Evolutionary conservation across 2,329 filamentous ascomycete species (phyloP).

Genomic region (Aspergillus aculeatinus): DNA sequence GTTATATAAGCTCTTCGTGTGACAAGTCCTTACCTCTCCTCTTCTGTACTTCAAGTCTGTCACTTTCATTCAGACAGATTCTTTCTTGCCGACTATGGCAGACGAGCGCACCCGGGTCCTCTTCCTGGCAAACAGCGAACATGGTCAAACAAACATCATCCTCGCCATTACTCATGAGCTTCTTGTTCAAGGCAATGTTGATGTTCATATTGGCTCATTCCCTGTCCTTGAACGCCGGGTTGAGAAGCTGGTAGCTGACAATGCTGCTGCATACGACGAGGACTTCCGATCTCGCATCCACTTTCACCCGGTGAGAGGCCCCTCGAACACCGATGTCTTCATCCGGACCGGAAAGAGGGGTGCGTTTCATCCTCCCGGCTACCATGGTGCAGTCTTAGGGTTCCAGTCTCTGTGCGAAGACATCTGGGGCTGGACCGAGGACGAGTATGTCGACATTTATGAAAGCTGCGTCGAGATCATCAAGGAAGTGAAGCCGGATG

Average conservation of each 20-base stretch:
- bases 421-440: slow-evolving; percentile 38
- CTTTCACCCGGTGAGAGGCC: slow-evolving; percentile 39
- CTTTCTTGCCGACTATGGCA: slow-evolving; percentile 13
- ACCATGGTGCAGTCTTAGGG: slow-evolving; percentile 36
- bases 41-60: background rate
- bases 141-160: slow-evolving; percentile 50
- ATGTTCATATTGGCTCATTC: slow-evolving; percentile 50
- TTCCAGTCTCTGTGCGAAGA: slow-evolving; percentile 29
- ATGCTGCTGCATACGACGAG: slow-evolving; percentile 20
- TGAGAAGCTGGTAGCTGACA: slow-evolving; percentile 26
- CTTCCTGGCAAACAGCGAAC: slow-evolving; percentile 49
- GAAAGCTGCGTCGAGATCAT: slow-evolving; percentile 41
- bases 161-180: slow-evolving; percentile 47
- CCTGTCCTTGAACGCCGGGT: slow-evolving; percentile 35
- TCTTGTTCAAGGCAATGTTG: slow-evolving; percentile 34
- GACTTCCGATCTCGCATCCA: slow-evolving; percentile 17
- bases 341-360: slow-evolving; percentile 28
- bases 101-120: slow-evolving; percentile 30
- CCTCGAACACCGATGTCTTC: slow-evolving; percentile 36
- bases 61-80: background rate
- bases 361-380: slow-evolving; percentile 33
- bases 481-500: slow-evolving; percentile 37
- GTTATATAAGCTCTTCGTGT: background rate
- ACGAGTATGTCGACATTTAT: slow-evolving; percentile 45
- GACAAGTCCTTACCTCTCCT: background rate